Evolutionary conservation across 495 filamentous ascomycete species (phyloP), one percentile per base, ranked within the genome.

Genomic region (Pyrenula massariospora): DNA sequence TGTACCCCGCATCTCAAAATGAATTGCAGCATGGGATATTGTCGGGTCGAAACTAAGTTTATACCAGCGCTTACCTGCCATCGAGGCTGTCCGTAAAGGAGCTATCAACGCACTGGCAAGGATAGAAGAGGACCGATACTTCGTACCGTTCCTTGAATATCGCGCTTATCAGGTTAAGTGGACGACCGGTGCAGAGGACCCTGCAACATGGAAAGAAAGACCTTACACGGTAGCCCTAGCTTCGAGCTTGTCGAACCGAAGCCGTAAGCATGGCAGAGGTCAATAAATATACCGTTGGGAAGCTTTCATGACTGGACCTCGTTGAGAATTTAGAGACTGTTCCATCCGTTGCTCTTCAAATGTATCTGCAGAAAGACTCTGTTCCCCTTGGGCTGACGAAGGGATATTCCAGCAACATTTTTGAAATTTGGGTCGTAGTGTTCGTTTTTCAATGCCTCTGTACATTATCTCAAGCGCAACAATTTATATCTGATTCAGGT

Each of bases 401-500:
- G 5, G 15, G 31, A 8, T 42, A 15, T 42, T 15, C 15, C 8
- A 42, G 15, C 5, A 42, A 8, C 15, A 15, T 5, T 15, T 15
- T 15, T 42, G 8, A 42, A 42, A 42, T 42, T 5, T 15, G 8
- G 8, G 8, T 8, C 5, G 5, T 42, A 42, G 31, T 42, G 8
- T 15, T 42, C 31, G 5, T 42, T 15, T 8, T 42, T 42, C 31
- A 8, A 5, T 42, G 31, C n/a, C n/a, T n/a, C 15, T 42, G 31
- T 15, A 15, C 31, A 8, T 42, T 42, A 15, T 8, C 15, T 8
- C 31, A 42, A 47, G 24, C 59, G 36, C 59, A 63, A 50, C 48
- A 58, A 23, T 49, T 63, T 22, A 53, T 57, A 20, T 54, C 52
- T 21, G 60, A 64, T 50, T 57, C 62, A 0, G 57, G 60, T 23